Evolutionary conservation across 352 stramenopile genomes (phyloP), one percentile per base, ranked within the genome.

Genomic region (Pythium biforme): DNA sequence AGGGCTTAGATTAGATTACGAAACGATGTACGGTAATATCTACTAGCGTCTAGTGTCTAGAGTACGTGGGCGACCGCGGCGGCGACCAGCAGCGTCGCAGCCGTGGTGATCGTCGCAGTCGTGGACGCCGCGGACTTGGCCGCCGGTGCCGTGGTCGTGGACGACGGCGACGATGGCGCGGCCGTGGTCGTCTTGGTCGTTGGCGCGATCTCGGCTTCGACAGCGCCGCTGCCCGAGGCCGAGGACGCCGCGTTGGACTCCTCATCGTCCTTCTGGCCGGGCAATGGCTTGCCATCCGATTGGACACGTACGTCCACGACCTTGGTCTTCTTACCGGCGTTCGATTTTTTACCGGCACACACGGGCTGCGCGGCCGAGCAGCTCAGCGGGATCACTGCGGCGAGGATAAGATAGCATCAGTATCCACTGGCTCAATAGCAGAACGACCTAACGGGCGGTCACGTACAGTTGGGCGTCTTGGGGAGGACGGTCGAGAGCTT

Each of bases 271-370:
- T 14, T 25, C 34, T 60, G 17, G 17, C 26, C 51, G 0, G 40
- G 40, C 33, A 60, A 2, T 19, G 46, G 19, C 50, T 54, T 66
- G 45, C 47, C 53, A 7, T 58, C 45, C 20, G 46, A 14, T 25
- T 25, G 46, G 19, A 64, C 14, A 22, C 62, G 54, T n/a, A 41
- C 45, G 53, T 68, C 61, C 9, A 61, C n/a, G 4, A 61, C 20
- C 27, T 54, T 59, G 25, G 22, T n/a, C 49, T 89, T 83, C 46
- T 74, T 62, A 55, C 75, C 77, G 0, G 60, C 26, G 59, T 94
- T 94, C 33, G 82, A 80, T 52, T 77, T 75, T 34, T 64, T 73
- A 33, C 76, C 73, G 6, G 76, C 75, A 72, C 83, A 93, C 22
- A 76, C 49, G 7, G 83, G 83, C 58, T 90, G 79, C 50, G 72